Evolutionary conservation across 345 rosid species (phyloP).

Genomic region (Linum tenue): DNA sequence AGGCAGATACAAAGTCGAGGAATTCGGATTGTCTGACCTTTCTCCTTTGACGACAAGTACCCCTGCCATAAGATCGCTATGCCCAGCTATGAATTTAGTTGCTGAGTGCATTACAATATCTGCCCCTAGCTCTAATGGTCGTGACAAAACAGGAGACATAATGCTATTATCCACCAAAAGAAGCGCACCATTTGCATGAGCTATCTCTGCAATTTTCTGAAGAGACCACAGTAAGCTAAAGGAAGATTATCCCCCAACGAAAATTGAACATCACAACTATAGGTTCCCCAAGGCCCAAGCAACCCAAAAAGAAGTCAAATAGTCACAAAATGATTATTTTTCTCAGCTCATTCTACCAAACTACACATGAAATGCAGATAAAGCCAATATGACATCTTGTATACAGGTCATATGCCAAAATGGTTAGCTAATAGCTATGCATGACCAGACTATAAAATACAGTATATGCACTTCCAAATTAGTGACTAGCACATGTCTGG

Average conservation of each 20-base stretch:
- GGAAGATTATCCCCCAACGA: background rate
- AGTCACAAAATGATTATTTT: no score
- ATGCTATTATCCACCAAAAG: constrained; percentile 88
- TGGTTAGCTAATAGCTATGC: no score
- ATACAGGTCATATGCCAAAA: no score
- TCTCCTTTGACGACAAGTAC: constrained; percentile 88
- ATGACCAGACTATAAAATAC: no score
- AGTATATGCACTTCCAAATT: background rate
- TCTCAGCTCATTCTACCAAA: background rate
- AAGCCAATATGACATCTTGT: no score
- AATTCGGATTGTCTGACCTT: constrained; percentile 36
- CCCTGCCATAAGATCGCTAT: constrained; percentile 93
- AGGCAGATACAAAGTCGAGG: background rate
- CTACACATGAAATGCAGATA: background rate
- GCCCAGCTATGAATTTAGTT: constrained; percentile 87
- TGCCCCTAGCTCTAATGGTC: constrained; percentile 88
- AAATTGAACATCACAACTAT: background rate
- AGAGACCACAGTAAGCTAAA: background rate
- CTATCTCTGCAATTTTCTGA: constrained; percentile 77
- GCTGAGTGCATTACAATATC: constrained; percentile 96
- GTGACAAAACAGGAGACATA: constrained; percentile 83
- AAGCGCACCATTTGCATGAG: constrained; percentile 75
- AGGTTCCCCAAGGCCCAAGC: background rate
- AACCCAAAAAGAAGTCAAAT: background rate
- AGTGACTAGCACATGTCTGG: no score